A percentile compares a stretch with the other conserved stretches of the same genome.
phyloP scores from a whole-genome alignment of 2,329 filamentous ascomycete species.

The Trichoderma sp. region DNA sequence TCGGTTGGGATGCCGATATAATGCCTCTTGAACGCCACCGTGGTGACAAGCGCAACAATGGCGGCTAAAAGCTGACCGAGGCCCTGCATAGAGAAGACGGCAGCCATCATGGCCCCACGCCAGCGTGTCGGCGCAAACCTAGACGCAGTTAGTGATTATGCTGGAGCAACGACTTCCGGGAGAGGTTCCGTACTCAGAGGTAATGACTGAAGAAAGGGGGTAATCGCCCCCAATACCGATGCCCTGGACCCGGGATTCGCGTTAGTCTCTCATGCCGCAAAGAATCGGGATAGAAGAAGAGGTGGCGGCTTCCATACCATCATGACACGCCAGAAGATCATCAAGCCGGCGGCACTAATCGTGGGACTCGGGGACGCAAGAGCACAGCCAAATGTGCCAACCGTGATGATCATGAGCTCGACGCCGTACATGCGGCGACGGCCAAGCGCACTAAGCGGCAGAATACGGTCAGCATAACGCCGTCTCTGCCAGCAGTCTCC shows the following conservation, averaged over 20 bases:
- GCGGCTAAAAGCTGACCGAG: constrained; percentile 75
- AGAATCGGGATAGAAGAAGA: background rate
- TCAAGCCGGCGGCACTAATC: constrained; percentile 60
- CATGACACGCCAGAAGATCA: constrained; percentile 76
- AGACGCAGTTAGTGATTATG: constrained; percentile 29
- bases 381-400: constrained; percentile 68
- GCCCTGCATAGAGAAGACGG: constrained; percentile 84
- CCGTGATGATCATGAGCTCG: constrained; percentile 71
- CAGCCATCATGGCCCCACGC: constrained; percentile 80
- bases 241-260: constrained; percentile 45
- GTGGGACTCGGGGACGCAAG: constrained; percentile 63
- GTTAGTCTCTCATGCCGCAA: constrained; percentile 12
- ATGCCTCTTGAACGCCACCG: constrained; percentile 61
- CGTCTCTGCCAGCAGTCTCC: background rate
- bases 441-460: constrained; percentile 57
- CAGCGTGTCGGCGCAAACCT: constrained; percentile 79
- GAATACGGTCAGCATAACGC: constrained; percentile 10
- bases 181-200: constrained; percentile 59
- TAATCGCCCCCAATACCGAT: constrained; percentile 82
- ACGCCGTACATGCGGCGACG: constrained; percentile 82
- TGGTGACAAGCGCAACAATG: constrained; percentile 70
- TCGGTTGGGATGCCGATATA: constrained; percentile 49
- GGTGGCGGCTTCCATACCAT: constrained; percentile 53
- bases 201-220: constrained; percentile 77
- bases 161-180: constrained; percentile 27